Conservation (phyloP, 169 alveolate genomes). For the Pseudocohnilembus persalinus region DNA sequence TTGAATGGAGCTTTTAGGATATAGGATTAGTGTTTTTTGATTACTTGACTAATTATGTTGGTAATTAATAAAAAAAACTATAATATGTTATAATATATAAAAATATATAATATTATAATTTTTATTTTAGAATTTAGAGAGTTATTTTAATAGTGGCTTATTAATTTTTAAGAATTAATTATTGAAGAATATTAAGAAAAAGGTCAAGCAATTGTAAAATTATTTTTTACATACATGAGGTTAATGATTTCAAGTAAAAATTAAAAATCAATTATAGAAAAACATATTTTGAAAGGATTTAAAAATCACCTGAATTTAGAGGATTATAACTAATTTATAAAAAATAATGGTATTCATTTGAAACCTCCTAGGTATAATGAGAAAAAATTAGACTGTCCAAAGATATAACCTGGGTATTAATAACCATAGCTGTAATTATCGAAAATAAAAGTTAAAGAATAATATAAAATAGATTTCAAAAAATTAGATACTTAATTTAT, state of each 20-base stretch:
- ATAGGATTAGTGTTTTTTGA: neutral
- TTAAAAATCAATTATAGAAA: neutral
- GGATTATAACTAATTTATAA: neutral
- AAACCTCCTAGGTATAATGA: neutral
- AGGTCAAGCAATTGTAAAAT: neutral
- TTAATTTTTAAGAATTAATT: neutral
- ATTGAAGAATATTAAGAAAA: neutral
- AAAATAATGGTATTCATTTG: neutral
- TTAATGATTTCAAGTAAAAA: neutral
- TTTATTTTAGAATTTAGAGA: neutral
- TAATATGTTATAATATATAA: too few species aligned
- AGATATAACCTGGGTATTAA: neutral
- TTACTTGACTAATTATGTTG: neutral
- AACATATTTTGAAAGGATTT: too few species aligned
- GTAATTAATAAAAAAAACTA: neutral
- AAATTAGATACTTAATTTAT: too few species aligned
- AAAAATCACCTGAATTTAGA: too few species aligned
- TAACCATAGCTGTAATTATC: neutral
- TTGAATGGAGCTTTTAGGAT: neutral
- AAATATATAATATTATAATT: too few species aligned
- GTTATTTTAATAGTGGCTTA: neutral
- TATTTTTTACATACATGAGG: neutral
- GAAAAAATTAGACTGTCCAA: neutral
- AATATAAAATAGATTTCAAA: neutral
- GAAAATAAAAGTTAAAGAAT: neutral